These are phyloP conservation scores for Discostella stelligeroides DNA, from an alignment of 108 stramenopile genomes.

Conservation along the genomic window DNA sequence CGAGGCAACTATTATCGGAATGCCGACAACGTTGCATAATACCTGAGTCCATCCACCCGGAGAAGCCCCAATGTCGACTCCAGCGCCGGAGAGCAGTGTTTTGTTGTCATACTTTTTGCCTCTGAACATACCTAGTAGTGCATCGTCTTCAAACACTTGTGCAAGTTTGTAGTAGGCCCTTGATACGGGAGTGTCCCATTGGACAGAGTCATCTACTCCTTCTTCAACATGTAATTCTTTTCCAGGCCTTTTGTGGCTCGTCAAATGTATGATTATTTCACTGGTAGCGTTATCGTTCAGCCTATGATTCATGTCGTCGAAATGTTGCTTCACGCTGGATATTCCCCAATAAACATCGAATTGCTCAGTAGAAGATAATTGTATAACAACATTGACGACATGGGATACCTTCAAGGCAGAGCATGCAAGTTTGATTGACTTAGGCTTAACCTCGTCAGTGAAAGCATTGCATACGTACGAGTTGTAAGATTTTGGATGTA, in stretches of 20 bases:
- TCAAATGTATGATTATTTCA: constrained; percentile 26
- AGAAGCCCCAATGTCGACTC: constrained; percentile 61
- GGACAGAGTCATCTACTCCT: background rate
- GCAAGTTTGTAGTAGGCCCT: constrained; percentile 62
- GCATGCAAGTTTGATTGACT: constrained; percentile 36
- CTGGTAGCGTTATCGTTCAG: constrained; percentile 54
- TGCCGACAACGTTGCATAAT: constrained; percentile 23
- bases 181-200: constrained; percentile 45
- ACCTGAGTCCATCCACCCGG: constrained; percentile 73
- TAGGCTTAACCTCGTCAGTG: background rate
- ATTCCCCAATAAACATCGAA: constrained; percentile 44
- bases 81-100: constrained; percentile 33
- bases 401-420: constrained; percentile 29
- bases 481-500: constrained; percentile 39
- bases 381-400: constrained; percentile 18
- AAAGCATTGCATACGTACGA: constrained; percentile 29
- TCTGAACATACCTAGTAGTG: constrained; percentile 19
- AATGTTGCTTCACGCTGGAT: constrained; percentile 27
- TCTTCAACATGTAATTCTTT: constrained; percentile 20
- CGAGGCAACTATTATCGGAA: constrained; percentile 42
- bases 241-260: constrained; percentile 13
- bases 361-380: background rate
- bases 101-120: constrained; percentile 9
- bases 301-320: constrained; percentile 34
- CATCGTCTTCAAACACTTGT: constrained; percentile 46